phyloP scores from a whole-genome alignment of 805 yeast genomes.

The Komagataella ulmi region DNA sequence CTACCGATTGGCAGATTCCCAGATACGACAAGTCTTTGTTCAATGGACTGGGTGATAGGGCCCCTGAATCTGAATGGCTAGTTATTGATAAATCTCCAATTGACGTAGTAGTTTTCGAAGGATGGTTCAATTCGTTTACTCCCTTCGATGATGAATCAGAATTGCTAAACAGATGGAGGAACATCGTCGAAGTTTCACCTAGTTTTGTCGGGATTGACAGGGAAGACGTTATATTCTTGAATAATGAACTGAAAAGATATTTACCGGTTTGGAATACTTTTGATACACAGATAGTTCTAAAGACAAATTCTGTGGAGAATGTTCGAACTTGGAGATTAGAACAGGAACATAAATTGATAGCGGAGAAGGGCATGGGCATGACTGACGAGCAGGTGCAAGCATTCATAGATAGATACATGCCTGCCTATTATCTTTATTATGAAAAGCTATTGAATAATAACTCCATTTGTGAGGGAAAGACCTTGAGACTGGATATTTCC shows the following conservation, averaged over 20 bases:
- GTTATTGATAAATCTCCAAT: slow-evolving; percentile 17
- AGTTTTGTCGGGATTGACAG: slow-evolving; percentile 8
- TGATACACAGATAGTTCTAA: slow-evolving; percentile 46
- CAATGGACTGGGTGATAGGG: slow-evolving; percentile 72
- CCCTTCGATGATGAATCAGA: slow-evolving; percentile 21
- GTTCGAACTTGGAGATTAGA: slow-evolving; percentile 73
- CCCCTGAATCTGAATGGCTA: slow-evolving; percentile 24
- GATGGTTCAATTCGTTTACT: slow-evolving; percentile 83
- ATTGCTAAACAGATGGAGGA: slow-evolving; percentile 15
- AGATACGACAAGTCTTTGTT: slow-evolving; percentile 64
- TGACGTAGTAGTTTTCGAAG: slow-evolving; percentile 72
- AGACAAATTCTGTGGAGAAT: slow-evolving; percentile 43
- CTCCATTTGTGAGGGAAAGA: background rate
- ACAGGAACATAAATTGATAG: slow-evolving; percentile 54
- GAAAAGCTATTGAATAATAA: slow-evolving; percentile 17
- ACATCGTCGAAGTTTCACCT: slow-evolving; percentile 5
- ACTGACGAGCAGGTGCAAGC: slow-evolving; percentile 47
- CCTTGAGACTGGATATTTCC: background rate
- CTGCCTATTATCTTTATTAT: slow-evolving; percentile 65
- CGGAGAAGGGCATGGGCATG: slow-evolving; percentile 62
- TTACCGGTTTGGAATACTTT: slow-evolving; percentile 40
- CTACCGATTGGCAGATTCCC: slow-evolving; percentile 33
- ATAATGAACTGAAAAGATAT: slow-evolving; percentile 39
- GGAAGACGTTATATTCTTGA: slow-evolving; percentile 24
- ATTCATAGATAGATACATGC: slow-evolving; percentile 81